phyloP scores from a whole-genome alignment of 2,329 filamentous ascomycete species.

The Periconia sp. region DNA sequence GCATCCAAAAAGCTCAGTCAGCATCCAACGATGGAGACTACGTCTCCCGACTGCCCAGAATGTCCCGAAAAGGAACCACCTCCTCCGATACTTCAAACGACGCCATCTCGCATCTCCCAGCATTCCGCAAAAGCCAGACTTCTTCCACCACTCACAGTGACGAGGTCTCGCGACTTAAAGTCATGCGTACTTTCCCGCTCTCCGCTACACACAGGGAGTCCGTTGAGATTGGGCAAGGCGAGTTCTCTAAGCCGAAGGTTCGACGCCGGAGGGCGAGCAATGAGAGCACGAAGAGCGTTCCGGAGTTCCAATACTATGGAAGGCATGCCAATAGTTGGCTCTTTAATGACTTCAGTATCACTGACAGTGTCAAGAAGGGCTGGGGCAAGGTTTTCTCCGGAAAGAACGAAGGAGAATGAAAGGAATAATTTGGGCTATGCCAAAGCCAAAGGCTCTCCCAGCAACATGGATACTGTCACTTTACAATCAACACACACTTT shows the following conservation, averaged over 20 bases:
- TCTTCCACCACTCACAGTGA: conserved; percentile 28
- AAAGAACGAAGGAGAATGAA: conserved; percentile 17
- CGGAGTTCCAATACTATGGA: conserved; percentile 42
- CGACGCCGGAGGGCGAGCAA: conserved; percentile 24
- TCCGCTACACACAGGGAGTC: conserved; percentile 20
- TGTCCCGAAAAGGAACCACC: conserved; percentile 32
- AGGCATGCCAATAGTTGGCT: conserved; percentile 46
- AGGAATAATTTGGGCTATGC: conserved; percentile 2
- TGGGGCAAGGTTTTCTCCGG: conserved; percentile 33
- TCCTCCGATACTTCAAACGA: conserved; percentile 21
- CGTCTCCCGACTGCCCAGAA: conserved; percentile 22
- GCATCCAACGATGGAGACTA: conserved; percentile 17
- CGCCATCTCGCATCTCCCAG: conserved; percentile 14
- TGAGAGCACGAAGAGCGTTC: conserved; percentile 18
- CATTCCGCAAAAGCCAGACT: conserved; percentile 35
- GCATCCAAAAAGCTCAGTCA: conserved; percentile 16
- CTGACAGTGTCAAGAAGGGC: conserved; percentile 37
- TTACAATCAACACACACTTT: too few relatives aligned
- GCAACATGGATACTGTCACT: too few relatives aligned
- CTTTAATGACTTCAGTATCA: conserved; percentile 46
- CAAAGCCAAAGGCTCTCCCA: too few relatives aligned
- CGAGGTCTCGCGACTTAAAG: conserved; percentile 18
- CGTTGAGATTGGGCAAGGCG: conserved; percentile 27
- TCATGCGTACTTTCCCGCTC: conserved; percentile 17
- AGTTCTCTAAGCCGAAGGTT: conserved; percentile 37